A percentile compares a stretch with the other conserved stretches of the same genome.
Evolutionary conservation across 306 rosid genomes (phyloP).

Genomic region (Malus fusca): DNA sequence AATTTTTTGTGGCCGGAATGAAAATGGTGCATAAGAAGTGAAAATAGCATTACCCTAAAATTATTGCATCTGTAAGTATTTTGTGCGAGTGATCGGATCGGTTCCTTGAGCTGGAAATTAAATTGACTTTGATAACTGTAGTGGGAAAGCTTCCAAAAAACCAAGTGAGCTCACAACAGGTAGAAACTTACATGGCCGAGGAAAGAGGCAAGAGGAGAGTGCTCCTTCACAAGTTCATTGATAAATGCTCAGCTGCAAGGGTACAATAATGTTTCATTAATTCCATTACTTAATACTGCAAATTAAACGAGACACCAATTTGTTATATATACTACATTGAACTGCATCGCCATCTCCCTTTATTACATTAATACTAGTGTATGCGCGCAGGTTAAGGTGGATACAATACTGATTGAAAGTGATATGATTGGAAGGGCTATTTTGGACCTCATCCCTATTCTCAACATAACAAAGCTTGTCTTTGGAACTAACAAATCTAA

Average conservation of each 20-base stretch:
- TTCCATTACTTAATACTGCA: too few species aligned
- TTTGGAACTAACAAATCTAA: conserved; percentile 60
- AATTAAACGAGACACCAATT: too few species aligned
- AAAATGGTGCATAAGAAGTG: too few species aligned
- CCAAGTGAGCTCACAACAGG: conserved; percentile 64
- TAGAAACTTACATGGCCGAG: conserved; percentile 54
- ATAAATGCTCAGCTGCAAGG: conserved; percentile 51
- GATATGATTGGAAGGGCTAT: conserved; percentile 60
- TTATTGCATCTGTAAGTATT: too few species aligned
- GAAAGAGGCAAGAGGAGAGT: conserved; percentile 66
- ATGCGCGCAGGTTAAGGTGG: conserved; percentile 41
- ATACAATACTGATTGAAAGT: conserved; percentile 66
- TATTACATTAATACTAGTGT: too few species aligned
- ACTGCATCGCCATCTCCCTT: too few species aligned
- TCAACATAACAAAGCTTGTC: conserved; percentile 53
- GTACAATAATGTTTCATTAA: conserved; percentile 14
- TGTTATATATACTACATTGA: too few species aligned
- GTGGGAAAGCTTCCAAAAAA: conserved; percentile 77
- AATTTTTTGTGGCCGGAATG: too few species aligned
- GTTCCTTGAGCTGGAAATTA: too few species aligned
- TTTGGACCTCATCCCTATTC: conserved; percentile 52
- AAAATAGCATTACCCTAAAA: too few species aligned
- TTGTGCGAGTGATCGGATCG: too few species aligned
- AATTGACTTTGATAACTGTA: not conserved
- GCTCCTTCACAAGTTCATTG: conserved; percentile 52